These are phyloP conservation scores for Pelargonium cotyledonis DNA, from an alignment of 441 rosid species.

Conservation along the genomic window DNA sequence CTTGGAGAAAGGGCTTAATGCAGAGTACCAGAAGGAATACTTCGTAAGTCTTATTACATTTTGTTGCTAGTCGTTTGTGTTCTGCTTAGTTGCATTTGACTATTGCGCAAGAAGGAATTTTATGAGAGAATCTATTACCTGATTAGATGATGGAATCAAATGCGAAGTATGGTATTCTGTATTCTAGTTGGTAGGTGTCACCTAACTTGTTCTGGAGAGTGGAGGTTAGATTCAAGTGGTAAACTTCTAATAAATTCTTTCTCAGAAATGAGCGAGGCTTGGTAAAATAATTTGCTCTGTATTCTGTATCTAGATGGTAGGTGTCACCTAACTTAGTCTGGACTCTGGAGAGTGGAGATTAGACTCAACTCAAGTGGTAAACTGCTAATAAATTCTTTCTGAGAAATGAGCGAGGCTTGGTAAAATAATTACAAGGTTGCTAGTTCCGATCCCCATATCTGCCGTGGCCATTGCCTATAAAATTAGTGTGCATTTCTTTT, in stretches of 20 bases:
- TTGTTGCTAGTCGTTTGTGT: background rate
- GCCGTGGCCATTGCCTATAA: too few relatives aligned
- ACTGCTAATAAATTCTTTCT: background rate
- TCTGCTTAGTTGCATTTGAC: conserved; percentile 1
- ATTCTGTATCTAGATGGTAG: background rate
- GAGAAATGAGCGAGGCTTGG: too few relatives aligned
- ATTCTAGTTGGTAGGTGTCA: background rate
- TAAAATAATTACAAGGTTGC: too few relatives aligned
- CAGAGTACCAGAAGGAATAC: conserved; percentile 60
- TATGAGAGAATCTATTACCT: conserved; percentile 2
- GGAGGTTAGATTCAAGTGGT: background rate
- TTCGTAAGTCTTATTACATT: conserved; percentile 45
- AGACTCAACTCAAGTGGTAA: background rate
- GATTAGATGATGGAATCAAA: background rate
- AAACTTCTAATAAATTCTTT: background rate
- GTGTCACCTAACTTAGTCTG: background rate
- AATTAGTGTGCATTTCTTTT: too few relatives aligned
- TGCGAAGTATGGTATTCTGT: background rate
- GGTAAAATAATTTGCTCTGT: too few relatives aligned
- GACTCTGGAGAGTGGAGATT: background rate
- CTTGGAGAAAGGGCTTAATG: conserved; percentile 76
- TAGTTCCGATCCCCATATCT: too few relatives aligned
- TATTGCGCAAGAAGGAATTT: background rate
- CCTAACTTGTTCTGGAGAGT: background rate
- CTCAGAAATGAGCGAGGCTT: background rate